Conservation (phyloP, 108 stramenopile genomes). For the Pseudonitzschia pungens region DNA sequence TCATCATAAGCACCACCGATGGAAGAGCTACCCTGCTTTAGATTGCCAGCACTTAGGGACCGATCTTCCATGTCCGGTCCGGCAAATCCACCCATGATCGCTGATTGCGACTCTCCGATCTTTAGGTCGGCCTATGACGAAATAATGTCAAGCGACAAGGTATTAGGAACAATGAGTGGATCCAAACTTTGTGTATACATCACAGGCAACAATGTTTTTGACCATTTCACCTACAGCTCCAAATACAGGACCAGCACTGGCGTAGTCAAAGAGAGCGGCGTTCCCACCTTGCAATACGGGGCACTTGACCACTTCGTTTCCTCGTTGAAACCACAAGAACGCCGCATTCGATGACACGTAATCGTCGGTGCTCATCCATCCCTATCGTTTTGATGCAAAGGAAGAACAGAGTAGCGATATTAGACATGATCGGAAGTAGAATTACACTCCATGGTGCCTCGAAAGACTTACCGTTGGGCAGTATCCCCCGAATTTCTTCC, state of each 20-base stretch:
- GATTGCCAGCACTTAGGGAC: conserved; percentile 52
- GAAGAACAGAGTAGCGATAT: neutral
- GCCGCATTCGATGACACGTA: conserved; percentile 65
- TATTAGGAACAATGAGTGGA: neutral
- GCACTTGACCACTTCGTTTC: conserved; percentile 34
- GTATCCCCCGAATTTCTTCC: conserved; percentile 70
- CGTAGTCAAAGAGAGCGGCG: conserved; percentile 81
- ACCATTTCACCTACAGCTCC: conserved; percentile 41
- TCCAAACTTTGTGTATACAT: neutral
- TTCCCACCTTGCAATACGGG: conserved; percentile 63
- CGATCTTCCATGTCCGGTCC: conserved; percentile 78
- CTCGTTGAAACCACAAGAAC: conserved; percentile 66
- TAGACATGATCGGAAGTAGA: neutral
- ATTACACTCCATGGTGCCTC: neutral
- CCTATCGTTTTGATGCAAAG: conserved; percentile 8
- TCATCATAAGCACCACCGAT: conserved; percentile 61
- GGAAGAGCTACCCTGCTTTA: conserved; percentile 49
- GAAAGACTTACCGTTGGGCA: conserved; percentile 41
- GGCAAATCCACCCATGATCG: conserved; percentile 82
- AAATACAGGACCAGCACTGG: conserved; percentile 76
- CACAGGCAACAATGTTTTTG: neutral
- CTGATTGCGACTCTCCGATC: conserved; percentile 68
- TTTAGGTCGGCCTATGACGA: conserved; percentile 46
- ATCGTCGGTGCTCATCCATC: conserved; percentile 79
- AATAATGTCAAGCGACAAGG: neutral